Conservation (phyloP, 805 yeast species). For the Kazachstania kunashirensis region DNA sequence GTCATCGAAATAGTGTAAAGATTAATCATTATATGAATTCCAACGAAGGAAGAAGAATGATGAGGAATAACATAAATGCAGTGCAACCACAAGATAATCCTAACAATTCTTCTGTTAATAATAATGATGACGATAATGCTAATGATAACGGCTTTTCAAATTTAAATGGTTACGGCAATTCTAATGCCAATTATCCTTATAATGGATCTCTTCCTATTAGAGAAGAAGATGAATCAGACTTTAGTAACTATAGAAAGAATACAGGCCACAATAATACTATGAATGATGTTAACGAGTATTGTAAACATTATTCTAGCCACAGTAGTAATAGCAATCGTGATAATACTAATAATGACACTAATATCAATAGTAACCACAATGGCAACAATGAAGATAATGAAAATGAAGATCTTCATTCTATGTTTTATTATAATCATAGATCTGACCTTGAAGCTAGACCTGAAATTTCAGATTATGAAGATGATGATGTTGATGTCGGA, state of each 20-base stretch:
- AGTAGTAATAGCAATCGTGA: neutral
- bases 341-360: neutral
- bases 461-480: conserved; percentile 27
- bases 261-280: neutral
- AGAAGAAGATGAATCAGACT: conserved; percentile 12
- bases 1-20: conserved; percentile 5
- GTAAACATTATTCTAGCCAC: neutral
- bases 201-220: conserved; percentile 12
- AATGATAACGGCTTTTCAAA: neutral
- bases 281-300: neutral
- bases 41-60: conserved; percentile 4
- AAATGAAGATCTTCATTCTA: conserved; percentile 25
- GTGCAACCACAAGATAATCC: neutral
- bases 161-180: neutral
- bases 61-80: neutral
- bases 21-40: conserved; percentile 5
- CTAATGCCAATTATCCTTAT: neutral
- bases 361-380: neutral
- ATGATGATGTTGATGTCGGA: conserved; percentile 15
- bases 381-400: conserved; percentile 5
- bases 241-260: neutral
- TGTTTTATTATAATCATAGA: conserved; percentile 28
- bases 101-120: neutral
- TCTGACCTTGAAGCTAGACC: conserved; percentile 26
- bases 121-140: neutral